Evolutionary conservation across 2,329 filamentous ascomycete genomes (phyloP), one percentile per base, ranked within the genome.

Genomic region (Cadophora sp.): DNA sequence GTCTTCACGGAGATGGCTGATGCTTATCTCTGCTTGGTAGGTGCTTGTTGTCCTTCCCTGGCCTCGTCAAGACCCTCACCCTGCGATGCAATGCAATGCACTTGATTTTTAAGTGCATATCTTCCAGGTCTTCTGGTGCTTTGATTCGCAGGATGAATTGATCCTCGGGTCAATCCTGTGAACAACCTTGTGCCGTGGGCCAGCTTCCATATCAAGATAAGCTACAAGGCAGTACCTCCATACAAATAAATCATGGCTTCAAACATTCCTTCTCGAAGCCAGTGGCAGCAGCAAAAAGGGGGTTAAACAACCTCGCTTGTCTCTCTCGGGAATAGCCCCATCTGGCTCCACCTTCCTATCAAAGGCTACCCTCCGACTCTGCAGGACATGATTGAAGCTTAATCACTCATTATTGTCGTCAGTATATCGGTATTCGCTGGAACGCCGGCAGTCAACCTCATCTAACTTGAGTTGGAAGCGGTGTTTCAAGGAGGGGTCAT

Each of bases 401-500:
- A 55, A 66, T 43, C 48, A 60, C 24, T 51, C 31, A 48, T 22
- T 55, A 31, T 19, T 14, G 14, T n/a, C n/a, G 7, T 37, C 19
- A 56, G 14, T 55, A 48, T 56, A 29, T 53, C 64, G 58, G 64
- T 59, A 37, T 53, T 62, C 50, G 31, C 22, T 61, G 62, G 29
- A 14, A 51, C 34, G 6, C 62, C 65, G 66, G 66, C 55, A 67
- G 27, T 71, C 58, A 51, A 64, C 46, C 53, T 63, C 37, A 48
- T 65, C 26, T 65, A 50, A 51, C 60, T 29, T 55, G 40, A 55
- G 37, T 46, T 62, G 43, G 46, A 48, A 31, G 53, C 51, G 50
- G 31, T 48, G 70, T 72, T 72, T 72, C 70, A 66, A 50, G 34
- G 56, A 37, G 43, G 16, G 60, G 66, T 65, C 63, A 62, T 63